Conservation (phyloP, 2,329 filamentous ascomycete species). For the Rhynchosporium secalis region DNA sequence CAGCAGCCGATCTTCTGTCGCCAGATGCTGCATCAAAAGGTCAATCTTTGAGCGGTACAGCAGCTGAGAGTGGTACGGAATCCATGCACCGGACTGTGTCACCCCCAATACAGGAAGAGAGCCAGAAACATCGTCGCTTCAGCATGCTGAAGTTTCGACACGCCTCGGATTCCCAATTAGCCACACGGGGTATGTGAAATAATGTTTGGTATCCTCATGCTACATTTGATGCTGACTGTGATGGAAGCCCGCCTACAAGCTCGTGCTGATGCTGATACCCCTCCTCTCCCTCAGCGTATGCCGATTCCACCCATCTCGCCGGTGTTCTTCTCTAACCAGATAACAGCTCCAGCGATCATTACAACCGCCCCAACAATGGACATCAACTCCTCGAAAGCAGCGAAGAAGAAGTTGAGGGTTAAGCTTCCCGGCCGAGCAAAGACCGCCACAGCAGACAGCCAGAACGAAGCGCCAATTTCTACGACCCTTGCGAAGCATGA, state of each 20-base stretch:
- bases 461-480: conserved; percentile 22
- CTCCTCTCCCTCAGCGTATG: conserved; percentile 60
- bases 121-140: conserved; percentile 59
- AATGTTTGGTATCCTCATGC: neutral
- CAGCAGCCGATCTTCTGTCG: conserved; percentile 35
- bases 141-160: conserved; percentile 82
- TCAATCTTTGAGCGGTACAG: conserved; percentile 21
- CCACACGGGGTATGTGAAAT: conserved; percentile 49
- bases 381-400: conserved; percentile 48
- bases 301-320: conserved; percentile 30
- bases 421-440: conserved; percentile 52
- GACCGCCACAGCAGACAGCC: conserved; percentile 24
- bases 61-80: conserved; percentile 27
- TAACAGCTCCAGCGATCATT: conserved; percentile 71
- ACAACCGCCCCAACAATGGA: conserved; percentile 84
- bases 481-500: conserved; percentile 32
- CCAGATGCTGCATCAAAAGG: conserved; percentile 23
- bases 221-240: conserved; percentile 16
- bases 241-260: conserved; percentile 63
- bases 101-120: conserved; percentile 56
- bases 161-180: conserved; percentile 89
- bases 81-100: conserved; percentile 29
- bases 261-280: conserved; percentile 47
- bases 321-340: neutral
- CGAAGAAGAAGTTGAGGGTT: conserved; percentile 57